phyloP scores from a whole-genome alignment of 225 moss, liverwort and hornwort genomes.

The Sphagnum tenellum region DNA sequence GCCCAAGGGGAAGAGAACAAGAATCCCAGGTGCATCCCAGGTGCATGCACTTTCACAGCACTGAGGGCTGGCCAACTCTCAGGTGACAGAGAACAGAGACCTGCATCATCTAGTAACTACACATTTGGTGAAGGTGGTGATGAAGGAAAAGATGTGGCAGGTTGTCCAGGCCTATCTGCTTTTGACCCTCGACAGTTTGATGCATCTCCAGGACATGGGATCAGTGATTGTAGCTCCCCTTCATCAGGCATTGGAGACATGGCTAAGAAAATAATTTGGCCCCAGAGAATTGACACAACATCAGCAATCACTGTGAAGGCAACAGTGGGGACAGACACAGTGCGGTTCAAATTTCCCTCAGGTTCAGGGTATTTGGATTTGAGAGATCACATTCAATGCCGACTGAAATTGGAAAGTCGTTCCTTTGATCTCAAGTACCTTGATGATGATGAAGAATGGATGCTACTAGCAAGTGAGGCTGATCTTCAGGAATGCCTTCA shows the following conservation, averaged over 20 bases:
- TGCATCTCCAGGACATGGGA: slow-evolving; percentile 58
- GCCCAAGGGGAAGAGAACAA: slow-evolving; percentile 16
- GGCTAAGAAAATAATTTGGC: slow-evolving; percentile 32
- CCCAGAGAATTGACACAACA: slow-evolving; percentile 6
- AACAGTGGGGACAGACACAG: slow-evolving; percentile 60
- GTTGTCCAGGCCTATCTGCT: slow-evolving; percentile 31
- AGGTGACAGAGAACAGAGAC: slow-evolving; percentile 17
- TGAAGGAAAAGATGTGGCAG: slow-evolving; percentile 31
- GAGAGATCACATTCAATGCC: slow-evolving; percentile 63
- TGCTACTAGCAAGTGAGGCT: slow-evolving; percentile 58
- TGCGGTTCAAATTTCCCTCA: slow-evolving; percentile 63
- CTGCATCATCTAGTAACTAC: slow-evolving; percentile 20
- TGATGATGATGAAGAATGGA: slow-evolving; percentile 95
- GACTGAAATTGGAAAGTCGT: slow-evolving; percentile 48
- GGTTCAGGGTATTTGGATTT: slow-evolving; percentile 40
- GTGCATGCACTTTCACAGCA: slow-evolving; percentile 27
- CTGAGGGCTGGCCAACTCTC: slow-evolving; percentile 30
- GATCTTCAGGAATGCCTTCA: slow-evolving; percentile 89
- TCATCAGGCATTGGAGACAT: slow-evolving; percentile 58
- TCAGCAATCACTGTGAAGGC: slow-evolving; percentile 62
- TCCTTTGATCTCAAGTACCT: slow-evolving; percentile 67
- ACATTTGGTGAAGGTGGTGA: slow-evolving; percentile 22
- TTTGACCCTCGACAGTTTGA: slow-evolving; percentile 57
- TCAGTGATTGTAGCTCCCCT: slow-evolving; percentile 81
- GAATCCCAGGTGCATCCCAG: slow-evolving; percentile 41